These are phyloP conservation scores for Tetradesmus obliquus DNA, from an alignment of 139 green algal genomes.

Conservation along the genomic window DNA sequence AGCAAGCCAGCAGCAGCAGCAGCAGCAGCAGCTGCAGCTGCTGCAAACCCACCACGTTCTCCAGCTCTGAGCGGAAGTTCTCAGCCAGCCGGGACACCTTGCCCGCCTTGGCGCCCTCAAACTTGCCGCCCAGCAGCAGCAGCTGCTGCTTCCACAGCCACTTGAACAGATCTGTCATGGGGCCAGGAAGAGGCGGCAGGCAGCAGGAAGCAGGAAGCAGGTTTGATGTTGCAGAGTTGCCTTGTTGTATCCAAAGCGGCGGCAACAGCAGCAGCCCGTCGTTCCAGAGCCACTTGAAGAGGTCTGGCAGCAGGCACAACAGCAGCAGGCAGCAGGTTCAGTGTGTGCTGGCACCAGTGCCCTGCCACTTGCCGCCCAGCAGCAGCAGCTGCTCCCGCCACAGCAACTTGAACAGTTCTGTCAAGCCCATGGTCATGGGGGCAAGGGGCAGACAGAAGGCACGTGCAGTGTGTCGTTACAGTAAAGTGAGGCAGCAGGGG, in stretches of 20 bases:
- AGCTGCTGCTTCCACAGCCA: not conserved
- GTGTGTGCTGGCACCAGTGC: no score
- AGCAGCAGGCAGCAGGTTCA: no score
- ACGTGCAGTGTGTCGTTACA: not conserved
- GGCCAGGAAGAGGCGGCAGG: not conserved
- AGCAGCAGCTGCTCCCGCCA: not conserved
- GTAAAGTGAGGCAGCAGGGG: no score
- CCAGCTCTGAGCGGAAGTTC: slow-evolving; percentile 2
- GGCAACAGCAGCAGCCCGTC: not conserved
- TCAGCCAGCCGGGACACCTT: not conserved
- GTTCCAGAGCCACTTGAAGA: not conserved
- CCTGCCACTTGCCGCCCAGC: not conserved
- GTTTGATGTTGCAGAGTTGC: not conserved
- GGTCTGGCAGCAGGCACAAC: not conserved
- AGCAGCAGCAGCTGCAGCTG: not conserved
- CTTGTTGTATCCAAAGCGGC: not conserved
- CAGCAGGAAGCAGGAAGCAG: no score
- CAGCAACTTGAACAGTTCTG: slow-evolving; percentile 13
- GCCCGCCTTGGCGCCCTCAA: not conserved
- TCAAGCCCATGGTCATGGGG: not conserved
- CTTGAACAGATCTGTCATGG: slow-evolving; percentile 9
- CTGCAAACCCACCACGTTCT: not conserved
- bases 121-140: not conserved
- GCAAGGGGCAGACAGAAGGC: not conserved
- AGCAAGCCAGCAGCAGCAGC: not conserved